phyloP scores from a whole-genome alignment of 495 filamentous ascomycete species.

The Aspergillus avenaceus region DNA sequence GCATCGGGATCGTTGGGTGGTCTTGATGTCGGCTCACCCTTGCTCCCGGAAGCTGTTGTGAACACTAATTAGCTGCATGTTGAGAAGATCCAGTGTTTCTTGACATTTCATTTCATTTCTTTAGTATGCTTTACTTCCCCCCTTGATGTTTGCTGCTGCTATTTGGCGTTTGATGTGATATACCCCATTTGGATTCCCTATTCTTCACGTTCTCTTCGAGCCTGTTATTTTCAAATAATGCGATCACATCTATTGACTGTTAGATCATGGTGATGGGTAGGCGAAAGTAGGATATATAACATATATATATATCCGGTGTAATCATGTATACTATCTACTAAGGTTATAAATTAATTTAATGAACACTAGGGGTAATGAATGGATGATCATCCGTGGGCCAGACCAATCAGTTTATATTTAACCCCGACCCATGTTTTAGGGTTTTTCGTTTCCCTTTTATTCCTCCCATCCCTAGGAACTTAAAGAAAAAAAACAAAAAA shows the following conservation, averaged over 20 bases:
- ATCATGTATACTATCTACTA: too few species aligned
- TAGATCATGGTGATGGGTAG: too few species aligned
- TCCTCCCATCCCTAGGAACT: neutral
- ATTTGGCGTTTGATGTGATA: slow-evolving; percentile 46
- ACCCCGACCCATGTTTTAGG: too few species aligned
- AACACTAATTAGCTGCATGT: slow-evolving; percentile 18
- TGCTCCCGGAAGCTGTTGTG: slow-evolving; percentile 25
- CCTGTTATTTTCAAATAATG: neutral
- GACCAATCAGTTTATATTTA: too few species aligned
- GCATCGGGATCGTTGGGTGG: slow-evolving; percentile 24
- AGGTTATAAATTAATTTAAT: too few species aligned
- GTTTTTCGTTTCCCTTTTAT: too few species aligned
- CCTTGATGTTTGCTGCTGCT: slow-evolving; percentile 8
- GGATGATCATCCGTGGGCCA: too few species aligned
- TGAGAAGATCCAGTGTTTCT: neutral
- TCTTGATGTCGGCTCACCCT: slow-evolving; percentile 20
- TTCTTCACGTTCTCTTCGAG: neutral
- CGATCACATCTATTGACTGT: neutral
- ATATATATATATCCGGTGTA: too few species aligned
- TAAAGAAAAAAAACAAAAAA: neutral
- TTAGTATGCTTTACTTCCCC: slow-evolving; percentile 6
- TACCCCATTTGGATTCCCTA: slow-evolving; percentile 33
- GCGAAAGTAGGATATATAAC: too few species aligned
- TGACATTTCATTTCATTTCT: neutral
- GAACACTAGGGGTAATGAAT: too few species aligned